phyloP scores from a whole-genome alignment of 257 asterid genomes.

The Solanum piurae region DNA sequence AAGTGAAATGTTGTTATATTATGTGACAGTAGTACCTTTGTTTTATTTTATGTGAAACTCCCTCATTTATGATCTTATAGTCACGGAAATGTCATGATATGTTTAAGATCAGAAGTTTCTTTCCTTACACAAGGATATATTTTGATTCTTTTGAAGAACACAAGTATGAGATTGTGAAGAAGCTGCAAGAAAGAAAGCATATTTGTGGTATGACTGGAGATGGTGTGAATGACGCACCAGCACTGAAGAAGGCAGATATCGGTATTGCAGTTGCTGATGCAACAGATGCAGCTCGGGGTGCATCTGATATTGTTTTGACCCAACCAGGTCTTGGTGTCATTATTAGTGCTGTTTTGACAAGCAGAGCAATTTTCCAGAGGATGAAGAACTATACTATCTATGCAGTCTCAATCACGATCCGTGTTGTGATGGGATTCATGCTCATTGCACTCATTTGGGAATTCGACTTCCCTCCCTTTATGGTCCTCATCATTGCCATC shows the following conservation, averaged over 20 bases:
- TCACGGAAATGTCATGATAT: not conserved
- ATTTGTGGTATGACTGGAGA: constrained; percentile 94
- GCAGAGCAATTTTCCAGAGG: constrained; percentile 87
- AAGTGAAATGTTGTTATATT: not conserved
- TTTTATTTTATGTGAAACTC: not conserved
- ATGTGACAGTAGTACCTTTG: not conserved
- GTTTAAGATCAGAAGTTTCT: not conserved
- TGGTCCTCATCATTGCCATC: constrained; percentile 39
- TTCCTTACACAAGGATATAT: not conserved
- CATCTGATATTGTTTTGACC: constrained; percentile 77
- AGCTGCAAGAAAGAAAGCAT: constrained; percentile 62
- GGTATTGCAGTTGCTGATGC: constrained; percentile 86
- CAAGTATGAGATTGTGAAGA: constrained; percentile 76
- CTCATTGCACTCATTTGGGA: constrained; percentile 29
- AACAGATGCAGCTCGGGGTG: constrained; percentile 79
- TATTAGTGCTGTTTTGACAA: constrained; percentile 68
- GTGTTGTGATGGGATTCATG: constrained; percentile 38
- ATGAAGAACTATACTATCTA: constrained; percentile 74
- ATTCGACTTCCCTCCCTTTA: constrained; percentile 38
- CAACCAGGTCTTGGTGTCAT: constrained; percentile 83
- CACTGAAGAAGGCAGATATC: constrained; percentile 70
- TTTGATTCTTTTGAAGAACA: constrained; percentile 33
- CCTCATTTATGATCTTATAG: not conserved
- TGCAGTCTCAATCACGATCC: constrained; percentile 45
- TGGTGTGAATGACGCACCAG: constrained; percentile 87